Base-by-base conservation (phyloP, 371 early-diverging fungal species). In the Mucor circinelloides region DNA sequence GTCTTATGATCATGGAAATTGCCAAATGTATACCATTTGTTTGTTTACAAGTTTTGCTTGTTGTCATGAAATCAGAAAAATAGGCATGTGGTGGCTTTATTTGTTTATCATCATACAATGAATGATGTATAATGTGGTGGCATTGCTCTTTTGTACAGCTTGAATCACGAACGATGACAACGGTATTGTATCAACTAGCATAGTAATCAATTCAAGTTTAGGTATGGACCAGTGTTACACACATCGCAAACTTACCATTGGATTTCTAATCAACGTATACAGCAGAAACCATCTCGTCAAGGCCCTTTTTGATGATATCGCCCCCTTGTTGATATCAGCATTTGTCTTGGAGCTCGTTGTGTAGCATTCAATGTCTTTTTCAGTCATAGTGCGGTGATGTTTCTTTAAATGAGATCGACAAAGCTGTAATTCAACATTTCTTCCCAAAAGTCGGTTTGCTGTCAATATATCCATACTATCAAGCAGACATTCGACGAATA, bases 261-360 rank as follows among this genome's bases (percentile, higher is more conserved):
- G 84, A 50, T 84, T 84, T 28, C 75, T 32, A 12, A 79, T 74
- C 17, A 84, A 46, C 2, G 84, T 81, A 21, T 80, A 68, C 0
- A 78, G 76, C 13, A 84, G 42, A 62, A 80, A 80, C 84, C 84
- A 84, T 1, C 81, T 75, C 3, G 70, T 77, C n/a, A 64, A 42
- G 7, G 84, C 84, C 55, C 63, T 68, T 52, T 57, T 60, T 3
- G 60, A 58, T 25, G 15, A 5, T 10, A 21, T 19, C 19, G 12
- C n/a, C 13, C 9, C 31, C 7, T 21, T 5, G 13, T 46, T 46
- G 34, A 34, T 36, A 7, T n/a, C 21, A 60, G 15, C 6, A 10
- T 2, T 44, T 0, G 6, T 15, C n/a, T 59, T 32, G 13, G 36
- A 10, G 5, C 17, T 2, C 2, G 30, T 13, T 19, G 23, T 3